Conservation (phyloP, 768 basidiomycete species). For the Strobilomyces dryophilus region DNA sequence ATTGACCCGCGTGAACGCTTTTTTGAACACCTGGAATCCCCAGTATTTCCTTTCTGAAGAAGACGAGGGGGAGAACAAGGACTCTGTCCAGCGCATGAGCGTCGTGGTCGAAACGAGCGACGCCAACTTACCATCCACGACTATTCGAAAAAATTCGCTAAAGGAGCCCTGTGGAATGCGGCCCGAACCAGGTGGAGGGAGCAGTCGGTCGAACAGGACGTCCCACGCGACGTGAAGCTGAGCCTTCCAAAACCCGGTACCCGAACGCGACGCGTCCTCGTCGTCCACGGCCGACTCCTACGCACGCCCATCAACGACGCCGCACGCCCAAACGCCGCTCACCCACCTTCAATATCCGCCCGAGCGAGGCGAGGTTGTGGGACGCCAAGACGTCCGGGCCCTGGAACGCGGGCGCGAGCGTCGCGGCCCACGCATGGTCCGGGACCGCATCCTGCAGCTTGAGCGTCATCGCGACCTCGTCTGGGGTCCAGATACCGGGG, state of each 20-base stretch:
- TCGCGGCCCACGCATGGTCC: constrained; percentile 60
- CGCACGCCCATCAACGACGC: constrained; percentile 5
- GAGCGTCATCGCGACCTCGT: constrained; percentile 80
- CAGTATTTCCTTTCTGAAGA: constrained; percentile 89
- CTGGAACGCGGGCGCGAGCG: constrained; percentile 75
- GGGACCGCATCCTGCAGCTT: constrained; percentile 62
- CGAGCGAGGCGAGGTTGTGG: constrained; percentile 69
- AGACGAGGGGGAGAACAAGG: constrained; percentile 78
- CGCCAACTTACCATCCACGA: constrained; percentile 76
- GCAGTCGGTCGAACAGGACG: constrained; percentile 69
- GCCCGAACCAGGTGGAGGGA: constrained; percentile 43
- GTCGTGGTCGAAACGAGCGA: not conserved
- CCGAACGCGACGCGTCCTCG: constrained; percentile 47
- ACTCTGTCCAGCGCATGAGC: constrained; percentile 48
- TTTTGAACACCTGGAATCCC: constrained; percentile 92
- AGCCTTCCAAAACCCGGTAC: constrained; percentile 73
- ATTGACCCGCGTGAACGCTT: constrained; percentile 64
- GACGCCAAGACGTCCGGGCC: constrained; percentile 61
- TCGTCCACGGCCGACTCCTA: constrained; percentile 60
- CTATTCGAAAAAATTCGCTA: constrained; percentile 86
- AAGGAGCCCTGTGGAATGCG: constrained; percentile 54
- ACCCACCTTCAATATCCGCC: constrained; percentile 73
- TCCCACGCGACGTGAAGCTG: constrained; percentile 93
- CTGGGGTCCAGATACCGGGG: constrained; percentile 63
- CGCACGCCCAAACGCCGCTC: not conserved